These are phyloP conservation scores for Closterium sp. DNA, from an alignment of 139 green algal genomes.

Conservation along the genomic window DNA sequence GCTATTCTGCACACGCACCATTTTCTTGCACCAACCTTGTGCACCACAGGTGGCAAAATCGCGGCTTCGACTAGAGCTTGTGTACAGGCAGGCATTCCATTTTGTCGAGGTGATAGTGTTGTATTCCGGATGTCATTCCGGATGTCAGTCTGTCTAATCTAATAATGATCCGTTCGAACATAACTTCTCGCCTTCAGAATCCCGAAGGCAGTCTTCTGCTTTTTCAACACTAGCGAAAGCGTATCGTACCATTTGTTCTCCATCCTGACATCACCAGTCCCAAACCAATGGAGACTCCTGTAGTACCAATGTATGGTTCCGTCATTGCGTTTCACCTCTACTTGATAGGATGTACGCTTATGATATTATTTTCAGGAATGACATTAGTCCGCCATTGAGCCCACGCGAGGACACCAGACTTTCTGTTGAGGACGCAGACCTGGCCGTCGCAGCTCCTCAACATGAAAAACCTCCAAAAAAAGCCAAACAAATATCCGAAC, in stretches of 20 bases:
- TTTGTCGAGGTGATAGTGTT: too few species aligned
- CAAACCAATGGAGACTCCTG: neutral
- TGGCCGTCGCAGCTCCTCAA: neutral
- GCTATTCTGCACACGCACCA: too few species aligned
- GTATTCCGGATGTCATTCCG: too few species aligned
- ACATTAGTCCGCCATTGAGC: neutral
- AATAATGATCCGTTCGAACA: too few species aligned
- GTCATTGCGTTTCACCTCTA: neutral
- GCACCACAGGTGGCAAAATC: too few species aligned
- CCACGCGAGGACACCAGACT: neutral
- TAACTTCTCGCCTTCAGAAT: too few species aligned
- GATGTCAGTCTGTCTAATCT: too few species aligned
- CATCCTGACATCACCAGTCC: neutral
- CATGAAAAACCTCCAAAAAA: neutral
- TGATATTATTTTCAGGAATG: neutral
- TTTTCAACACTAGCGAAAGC: too few species aligned
- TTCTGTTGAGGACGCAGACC: neutral
- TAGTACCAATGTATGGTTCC: neutral
- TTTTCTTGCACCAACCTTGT: too few species aligned
- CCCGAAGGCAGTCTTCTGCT: too few species aligned
- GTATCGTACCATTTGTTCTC: neutral
- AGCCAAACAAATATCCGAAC: neutral
- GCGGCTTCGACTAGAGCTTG: too few species aligned
- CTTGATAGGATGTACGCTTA: neutral
- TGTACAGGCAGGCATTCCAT: too few species aligned